Evolutionary conservation across 2,329 filamentous ascomycete species (phyloP), one percentile per base, ranked within the genome.

Genomic region (Nemania diffusa): DNA sequence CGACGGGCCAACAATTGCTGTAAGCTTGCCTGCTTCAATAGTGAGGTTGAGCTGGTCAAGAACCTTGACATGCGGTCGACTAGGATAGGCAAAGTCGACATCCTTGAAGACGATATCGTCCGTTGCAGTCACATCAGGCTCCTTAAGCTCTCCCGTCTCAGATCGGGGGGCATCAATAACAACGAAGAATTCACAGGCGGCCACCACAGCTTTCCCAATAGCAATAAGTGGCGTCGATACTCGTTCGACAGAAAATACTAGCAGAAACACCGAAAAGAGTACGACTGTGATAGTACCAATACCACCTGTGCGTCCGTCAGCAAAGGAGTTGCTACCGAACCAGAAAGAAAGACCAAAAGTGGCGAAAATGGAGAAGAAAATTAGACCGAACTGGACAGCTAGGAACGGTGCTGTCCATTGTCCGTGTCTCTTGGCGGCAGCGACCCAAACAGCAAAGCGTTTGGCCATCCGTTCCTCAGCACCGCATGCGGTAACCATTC

Each of bases 31-130:
- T 7, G 86, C 83, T 66, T 86, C 82, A 62, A 93, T 86, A 0
- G 77, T 81, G 8, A 92, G 78, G 71, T 85, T 83, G 2, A 92
- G 77, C 2, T 83, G 79, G 71, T 91, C 84, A 1, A 92, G 78
- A 0, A 92, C 87, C 72, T 87, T 88, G 67, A 90, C 85, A 65
- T 89, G 84, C 0, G 88, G 87, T 13, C 90, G 83, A 56, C 81
- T 88, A 0, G 92, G 92, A 73, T 94, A 94, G 1, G 90, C 87
- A 73, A 94, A 94, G n/a, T 84, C 86, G 11, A 94, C 86, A 48
- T 88, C 82, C 11, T 87, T 79, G 46, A 94, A 87, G 5, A 84
- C 79, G 56, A 92, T 90, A 58, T 90, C 85, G 20, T 80, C 79
- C 5, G 77, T 79, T 1, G 82, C 81, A 1, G 83, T 83, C 20